A percentile compares a stretch with the other conserved stretches of the same genome.
These are phyloP conservation scores for Begonia masoniana DNA, from an alignment of 306 rosid genomes.

Conservation along the genomic window DNA sequence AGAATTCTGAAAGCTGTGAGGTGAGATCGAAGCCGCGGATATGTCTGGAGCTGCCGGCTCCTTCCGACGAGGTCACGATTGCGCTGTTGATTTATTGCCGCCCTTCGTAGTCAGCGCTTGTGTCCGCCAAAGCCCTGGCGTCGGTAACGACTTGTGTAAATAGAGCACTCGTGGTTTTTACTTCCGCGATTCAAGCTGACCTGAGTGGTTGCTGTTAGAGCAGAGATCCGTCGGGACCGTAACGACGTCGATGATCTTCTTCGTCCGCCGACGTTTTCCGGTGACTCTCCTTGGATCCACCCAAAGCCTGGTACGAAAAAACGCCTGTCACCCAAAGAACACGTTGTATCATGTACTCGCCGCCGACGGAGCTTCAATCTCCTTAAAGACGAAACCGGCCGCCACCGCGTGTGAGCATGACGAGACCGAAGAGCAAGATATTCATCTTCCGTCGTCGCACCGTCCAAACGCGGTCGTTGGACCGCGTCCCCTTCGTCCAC, in stretches of 20 bases:
- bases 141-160: constrained; percentile 72
- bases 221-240: constrained; percentile 13
- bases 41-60: constrained; percentile 32
- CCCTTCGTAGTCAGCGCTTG: constrained; percentile 95
- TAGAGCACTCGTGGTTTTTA: constrained; percentile 55
- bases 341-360: constrained; percentile 32
- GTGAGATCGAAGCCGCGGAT: constrained; percentile 54
- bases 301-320: constrained; percentile 79
- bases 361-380: constrained; percentile 13
- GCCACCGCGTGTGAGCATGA: constrained; percentile 78
- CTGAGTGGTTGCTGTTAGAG: constrained; percentile 5
- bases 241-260: constrained; percentile 8
- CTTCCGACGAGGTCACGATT: constrained; percentile 33
- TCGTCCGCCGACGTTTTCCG: constrained; percentile 25
- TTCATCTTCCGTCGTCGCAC: constrained; percentile 53
- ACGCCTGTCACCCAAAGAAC: constrained; percentile 60
- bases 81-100: constrained; percentile 28
- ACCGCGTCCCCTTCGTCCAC: constrained; percentile 61
- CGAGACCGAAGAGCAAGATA: constrained; percentile 91
- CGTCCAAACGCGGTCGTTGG: constrained; percentile 39
- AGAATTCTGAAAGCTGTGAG: constrained; percentile 66
- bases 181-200: not conserved
- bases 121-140: constrained; percentile 95
- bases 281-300: constrained; percentile 94
- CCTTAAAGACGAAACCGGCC: not conserved